Conservation (phyloP, 768 basidiomycete genomes). For the Boletales sp. region DNA sequence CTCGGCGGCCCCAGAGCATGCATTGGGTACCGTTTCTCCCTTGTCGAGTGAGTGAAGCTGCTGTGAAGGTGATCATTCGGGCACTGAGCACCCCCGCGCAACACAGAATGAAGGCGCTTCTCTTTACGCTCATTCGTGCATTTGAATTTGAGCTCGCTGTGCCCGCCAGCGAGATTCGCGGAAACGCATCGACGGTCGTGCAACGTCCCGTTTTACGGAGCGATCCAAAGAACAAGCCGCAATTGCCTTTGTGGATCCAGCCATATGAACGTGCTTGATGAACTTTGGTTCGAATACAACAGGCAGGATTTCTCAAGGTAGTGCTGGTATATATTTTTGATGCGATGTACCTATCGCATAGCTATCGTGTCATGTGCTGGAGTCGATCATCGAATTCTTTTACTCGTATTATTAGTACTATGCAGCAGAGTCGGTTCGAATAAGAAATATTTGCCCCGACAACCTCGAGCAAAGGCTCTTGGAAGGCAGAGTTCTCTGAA, state of each 20-base stretch:
- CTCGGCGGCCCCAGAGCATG: conserved; percentile 46
- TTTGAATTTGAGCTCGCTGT: conserved; percentile 55
- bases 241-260: conserved; percentile 39
- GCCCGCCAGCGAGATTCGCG: conserved; percentile 37
- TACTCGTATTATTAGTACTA: too few relatives aligned
- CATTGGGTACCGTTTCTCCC: conserved; percentile 49
- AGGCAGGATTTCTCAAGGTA: too few relatives aligned
- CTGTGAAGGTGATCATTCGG: too few relatives aligned
- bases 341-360: too few relatives aligned
- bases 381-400: too few relatives aligned
- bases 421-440: too few relatives aligned
- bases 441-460: too few relatives aligned
- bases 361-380: too few relatives aligned
- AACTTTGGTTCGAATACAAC: too few relatives aligned
- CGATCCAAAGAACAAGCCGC: conserved; percentile 36
- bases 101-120: conserved; percentile 30
- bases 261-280: neutral
- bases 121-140: conserved; percentile 49
- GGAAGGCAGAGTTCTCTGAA: too few relatives aligned
- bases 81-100: neutral
- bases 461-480: too few relatives aligned
- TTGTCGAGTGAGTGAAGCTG: conserved; percentile 45
- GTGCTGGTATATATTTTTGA: too few relatives aligned
- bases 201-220: conserved; percentile 43
- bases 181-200: conserved; percentile 28